phyloP scores from a whole-genome alignment of 1,284 basidiomycete species.

The Bjerkandera adusta region DNA sequence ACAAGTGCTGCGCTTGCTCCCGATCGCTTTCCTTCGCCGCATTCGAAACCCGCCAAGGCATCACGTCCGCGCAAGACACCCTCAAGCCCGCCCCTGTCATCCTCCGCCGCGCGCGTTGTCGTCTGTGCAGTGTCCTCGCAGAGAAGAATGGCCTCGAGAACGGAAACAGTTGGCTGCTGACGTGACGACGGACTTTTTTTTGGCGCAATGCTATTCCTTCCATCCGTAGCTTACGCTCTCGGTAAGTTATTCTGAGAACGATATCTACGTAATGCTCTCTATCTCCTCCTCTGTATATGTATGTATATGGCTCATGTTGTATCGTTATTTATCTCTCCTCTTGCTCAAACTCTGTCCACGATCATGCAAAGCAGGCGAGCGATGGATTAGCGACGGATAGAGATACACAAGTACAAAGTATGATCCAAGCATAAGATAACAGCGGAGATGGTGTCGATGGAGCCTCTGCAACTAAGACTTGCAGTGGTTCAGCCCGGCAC shows the following conservation, averaged over 20 bases:
- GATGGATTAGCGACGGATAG: too few species aligned
- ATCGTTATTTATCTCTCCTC: too few species aligned
- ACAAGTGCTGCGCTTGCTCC: slow-evolving; percentile 15
- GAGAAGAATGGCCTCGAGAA: slow-evolving; percentile 11
- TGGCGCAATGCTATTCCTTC: too few species aligned
- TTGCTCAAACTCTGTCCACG: too few species aligned
- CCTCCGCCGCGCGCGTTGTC: slow-evolving; percentile 15
- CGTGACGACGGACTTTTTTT: too few species aligned
- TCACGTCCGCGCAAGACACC: background rate
- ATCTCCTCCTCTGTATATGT: too few species aligned
- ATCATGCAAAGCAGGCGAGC: too few species aligned
- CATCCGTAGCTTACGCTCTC: too few species aligned
- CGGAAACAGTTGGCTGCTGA: slow-evolving; percentile 15
- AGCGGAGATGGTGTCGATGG: background rate
- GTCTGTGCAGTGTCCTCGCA: slow-evolving; percentile 17
- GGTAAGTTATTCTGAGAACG: too few species aligned
- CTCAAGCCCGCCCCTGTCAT: background rate
- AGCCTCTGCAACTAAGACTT: slow-evolving; percentile 21
- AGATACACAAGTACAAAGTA: background rate
- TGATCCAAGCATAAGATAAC: background rate
- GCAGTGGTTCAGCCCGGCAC: slow-evolving; percentile 71
- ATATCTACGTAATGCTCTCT: too few species aligned
- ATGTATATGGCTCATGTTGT: too few species aligned
- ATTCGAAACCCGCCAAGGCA: slow-evolving; percentile 7
- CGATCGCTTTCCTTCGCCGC: slow-evolving; percentile 12